Base-by-base conservation (phyloP, 148 eudicot genomes). In the Talinum fruticosum region DNA sequence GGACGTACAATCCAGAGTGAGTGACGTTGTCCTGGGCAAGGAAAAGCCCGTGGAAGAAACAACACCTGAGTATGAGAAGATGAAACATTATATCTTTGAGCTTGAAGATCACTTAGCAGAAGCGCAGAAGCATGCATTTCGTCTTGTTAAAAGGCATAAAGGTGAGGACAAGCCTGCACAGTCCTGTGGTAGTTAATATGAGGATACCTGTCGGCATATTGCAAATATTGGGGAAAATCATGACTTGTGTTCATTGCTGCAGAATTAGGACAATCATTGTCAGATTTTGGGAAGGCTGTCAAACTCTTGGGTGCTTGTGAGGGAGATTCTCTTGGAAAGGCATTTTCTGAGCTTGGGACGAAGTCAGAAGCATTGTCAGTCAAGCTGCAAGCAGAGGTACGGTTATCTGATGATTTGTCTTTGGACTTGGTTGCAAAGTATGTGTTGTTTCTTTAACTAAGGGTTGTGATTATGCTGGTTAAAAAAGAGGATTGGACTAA, bases 11-110 rank as follows among this genome's bases (percentile, higher is more conserved):
- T 84, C 98, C 64, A 90, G 84, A 87, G 97, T 93, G 76, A 93
- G 91, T 79, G 98, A 93, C 66, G 97, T 91, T 35, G 97, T 93
- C 61, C 88, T 93, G 37, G 98, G 98, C 71, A 93, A 91, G 86
- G 98, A 93, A 81, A 93, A 92, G 82, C 97, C 97, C 62, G 90
- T 91, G n/a, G 99, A 95, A 85, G 97, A 96, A 87, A 79, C 97
- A 72, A 91, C 84, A 77, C 94, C 93, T 0, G 97, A 96, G 82
- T 96, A 88, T 81, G 97, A 96, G 86, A 96, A 93, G 84, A 85
- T 93, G 83, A 96, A 91, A 72, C 84, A 77, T 74, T 96, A 96
- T 57, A 79, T 96, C 75, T 96, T 87, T 90, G 94, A 93, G 88
- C 99, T 96, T 83, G 99, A 96, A 86, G 91, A 89, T 81, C 97